phyloP scores from a whole-genome alignment of 2,329 filamentous ascomycete genomes.

The Phialophora macrospora region DNA sequence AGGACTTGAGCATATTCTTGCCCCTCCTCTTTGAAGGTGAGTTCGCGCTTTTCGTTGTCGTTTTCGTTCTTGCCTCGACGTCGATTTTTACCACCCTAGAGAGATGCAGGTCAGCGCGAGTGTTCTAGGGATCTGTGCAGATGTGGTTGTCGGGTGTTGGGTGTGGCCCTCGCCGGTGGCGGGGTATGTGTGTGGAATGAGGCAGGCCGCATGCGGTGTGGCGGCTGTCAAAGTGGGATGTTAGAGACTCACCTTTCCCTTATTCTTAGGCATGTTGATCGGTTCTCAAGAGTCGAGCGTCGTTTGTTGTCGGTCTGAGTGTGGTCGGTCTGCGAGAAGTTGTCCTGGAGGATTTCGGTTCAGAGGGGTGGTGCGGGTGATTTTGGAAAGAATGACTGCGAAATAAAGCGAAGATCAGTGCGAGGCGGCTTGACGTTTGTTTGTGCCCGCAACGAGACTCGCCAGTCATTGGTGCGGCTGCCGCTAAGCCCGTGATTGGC shows the following conservation, averaged over 20 bases:
- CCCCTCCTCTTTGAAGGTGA: constrained; percentile 98
- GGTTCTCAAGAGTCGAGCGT: constrained; percentile 9
- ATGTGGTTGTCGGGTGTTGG: background rate
- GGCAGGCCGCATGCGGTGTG: constrained; percentile 38
- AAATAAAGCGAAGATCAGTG: constrained; percentile 20
- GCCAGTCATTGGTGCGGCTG: background rate
- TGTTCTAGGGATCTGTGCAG: background rate
- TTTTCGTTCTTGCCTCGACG: constrained; percentile 99
- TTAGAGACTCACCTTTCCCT: constrained; percentile 80
- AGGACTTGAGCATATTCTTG: constrained; percentile 88
- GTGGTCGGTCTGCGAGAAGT: constrained; percentile 1
- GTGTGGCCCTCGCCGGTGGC: constrained; percentile 24
- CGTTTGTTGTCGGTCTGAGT: background rate
- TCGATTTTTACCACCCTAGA: constrained; percentile 95
- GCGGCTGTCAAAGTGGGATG: constrained; percentile 38
- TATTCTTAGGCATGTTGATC: constrained; percentile 92
- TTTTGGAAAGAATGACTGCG: constrained; percentile 9
- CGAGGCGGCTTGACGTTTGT: constrained; percentile 20
- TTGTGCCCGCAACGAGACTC: background rate
- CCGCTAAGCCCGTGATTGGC: background rate
- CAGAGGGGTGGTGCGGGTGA: constrained; percentile 10
- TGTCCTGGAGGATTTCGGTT: background rate
- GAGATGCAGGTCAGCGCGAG: background rate
- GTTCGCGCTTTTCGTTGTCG: constrained; percentile 98
- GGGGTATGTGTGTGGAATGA: constrained; percentile 27